Evolutionary conservation across 192 early-diverging fungal species (phyloP), one percentile per base, ranked within the genome.

Genomic region (Backusella sp.): DNA sequence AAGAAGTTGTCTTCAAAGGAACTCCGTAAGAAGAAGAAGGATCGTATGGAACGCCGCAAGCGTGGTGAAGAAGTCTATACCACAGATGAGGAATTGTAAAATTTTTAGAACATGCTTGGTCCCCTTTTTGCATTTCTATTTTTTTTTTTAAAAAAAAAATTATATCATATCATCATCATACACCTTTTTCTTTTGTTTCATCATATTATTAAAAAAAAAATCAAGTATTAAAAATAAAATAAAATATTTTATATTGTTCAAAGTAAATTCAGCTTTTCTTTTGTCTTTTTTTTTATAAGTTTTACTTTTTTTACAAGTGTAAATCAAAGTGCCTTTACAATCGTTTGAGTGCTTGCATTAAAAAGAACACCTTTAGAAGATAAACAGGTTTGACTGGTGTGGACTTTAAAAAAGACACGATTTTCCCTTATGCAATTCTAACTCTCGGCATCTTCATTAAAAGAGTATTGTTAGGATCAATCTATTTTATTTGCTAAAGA

Each of bases 11-110:
- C 85, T 76, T 84, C 83, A 66, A 82, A 83, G 75, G 87, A 88
- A 77, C 62, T 86, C 37, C 85, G 85, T 75, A 84, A 88, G 68
- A 88, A 88, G 87, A 85, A 86, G 84, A 88, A 88, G 85, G 85
- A 86, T 34, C 85, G 87, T 73, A 83, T 84, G 84, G 87, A 83
- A 79, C 83, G 85, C 53, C 82, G 85, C 72, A 88, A 88, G 82
- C 87, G 87, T 73, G 87, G 87, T 76, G 87, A 88, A 81, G 87
- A 86, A 77, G 86, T 74, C 23, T 74, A 66, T 65, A 74, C 73
- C 30, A 65, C 56, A 46, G 73, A 74, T 41, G 73, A 74, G 19
- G 73, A 74, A n/a, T 74, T 74, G 28, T 74, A 74, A 74, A 32
- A 74, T 32, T 76, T 26, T 37, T 39, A 39, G 66, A 35, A 67